phyloP scores from a whole-genome alignment of 768 basidiomycete genomes.

The Dendrothele bispora region DNA sequence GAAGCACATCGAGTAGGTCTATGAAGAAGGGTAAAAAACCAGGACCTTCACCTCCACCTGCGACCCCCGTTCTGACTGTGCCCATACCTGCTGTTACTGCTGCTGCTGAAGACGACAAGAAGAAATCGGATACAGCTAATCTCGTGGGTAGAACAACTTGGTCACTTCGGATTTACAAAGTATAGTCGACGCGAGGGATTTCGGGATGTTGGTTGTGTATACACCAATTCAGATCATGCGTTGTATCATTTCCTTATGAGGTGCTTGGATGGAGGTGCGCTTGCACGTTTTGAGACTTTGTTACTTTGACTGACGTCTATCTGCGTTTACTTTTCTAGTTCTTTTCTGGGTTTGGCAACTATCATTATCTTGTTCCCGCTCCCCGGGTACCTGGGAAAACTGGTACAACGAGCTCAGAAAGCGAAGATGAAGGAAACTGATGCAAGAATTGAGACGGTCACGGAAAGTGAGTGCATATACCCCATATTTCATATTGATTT shows the following conservation, averaged over 20 bases:
- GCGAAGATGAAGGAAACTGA: slow-evolving; percentile 56
- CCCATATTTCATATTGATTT: slow-evolving; percentile 12
- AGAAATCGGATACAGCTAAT: slow-evolving; percentile 38
- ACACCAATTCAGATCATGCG: slow-evolving; percentile 39
- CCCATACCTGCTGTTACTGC: neutral
- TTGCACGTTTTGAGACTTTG: neutral
- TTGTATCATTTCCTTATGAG: slow-evolving; percentile 41
- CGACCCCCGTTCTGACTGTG: neutral
- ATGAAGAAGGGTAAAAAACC: too few relatives aligned
- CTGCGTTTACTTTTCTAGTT: slow-evolving; percentile 32
- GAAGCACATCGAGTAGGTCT: too few relatives aligned
- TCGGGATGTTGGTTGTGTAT: slow-evolving; percentile 31
- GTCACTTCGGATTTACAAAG: slow-evolving; percentile 59
- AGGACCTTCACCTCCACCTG: too few relatives aligned
- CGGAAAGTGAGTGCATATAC: slow-evolving; percentile 52
- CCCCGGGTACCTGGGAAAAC: slow-evolving; percentile 53
- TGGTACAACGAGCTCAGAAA: slow-evolving; percentile 46
- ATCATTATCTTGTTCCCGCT: slow-evolving; percentile 56
- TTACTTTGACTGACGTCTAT: slow-evolving; percentile 1
- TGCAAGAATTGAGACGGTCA: slow-evolving; percentile 56
- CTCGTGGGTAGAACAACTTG: slow-evolving; percentile 66
- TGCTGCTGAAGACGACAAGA: neutral
- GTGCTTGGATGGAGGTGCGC: slow-evolving; percentile 47
- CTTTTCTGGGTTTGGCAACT: slow-evolving; percentile 55
- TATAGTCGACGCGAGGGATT: slow-evolving; percentile 38